Conservation (phyloP, 192 early-diverging fungal species). For the Thoreauomyces humboldtii region DNA sequence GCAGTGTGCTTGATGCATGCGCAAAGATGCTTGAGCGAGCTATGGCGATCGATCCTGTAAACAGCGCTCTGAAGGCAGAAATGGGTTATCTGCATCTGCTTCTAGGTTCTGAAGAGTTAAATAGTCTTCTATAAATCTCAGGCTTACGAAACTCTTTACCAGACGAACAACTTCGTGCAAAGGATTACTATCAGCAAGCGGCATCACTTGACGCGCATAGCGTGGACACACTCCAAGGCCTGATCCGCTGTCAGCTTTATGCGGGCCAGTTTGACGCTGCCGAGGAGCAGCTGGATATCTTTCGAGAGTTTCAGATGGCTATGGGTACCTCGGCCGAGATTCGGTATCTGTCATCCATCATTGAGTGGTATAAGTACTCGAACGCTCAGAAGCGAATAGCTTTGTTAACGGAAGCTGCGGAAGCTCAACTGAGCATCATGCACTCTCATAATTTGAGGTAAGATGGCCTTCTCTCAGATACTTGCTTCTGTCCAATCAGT, state of each 20-base stretch:
- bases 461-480: not conserved
- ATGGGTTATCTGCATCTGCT: conserved; percentile 40
- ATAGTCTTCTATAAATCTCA: no score
- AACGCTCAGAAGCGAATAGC: conserved; percentile 30
- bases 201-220: conserved; percentile 35
- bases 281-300: conserved; percentile 57
- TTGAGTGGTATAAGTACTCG: conserved; percentile 42
- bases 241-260: conserved; percentile 44
- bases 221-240: conserved; percentile 37
- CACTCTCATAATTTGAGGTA: not conserved
- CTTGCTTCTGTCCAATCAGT: no score
- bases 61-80: conserved; percentile 37
- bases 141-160: no score
- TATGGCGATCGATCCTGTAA: conserved; percentile 28
- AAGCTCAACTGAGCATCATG: conserved; percentile 16
- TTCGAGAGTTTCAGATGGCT: conserved; percentile 41
- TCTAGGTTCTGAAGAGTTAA: conserved; percentile 18
- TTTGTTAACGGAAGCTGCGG: conserved; percentile 39
- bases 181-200: conserved; percentile 25
- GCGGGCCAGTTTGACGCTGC: conserved; percentile 41
- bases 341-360: conserved; percentile 38
- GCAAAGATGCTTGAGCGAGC: conserved; percentile 30
- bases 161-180: conserved; percentile 17
- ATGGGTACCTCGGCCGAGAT: conserved; percentile 40
- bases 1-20: conserved; percentile 42